Evolutionary conservation across 2,329 filamentous ascomycete genomes (phyloP), one percentile per base, ranked within the genome.

Genomic region (Botrytis cinerea): DNA sequence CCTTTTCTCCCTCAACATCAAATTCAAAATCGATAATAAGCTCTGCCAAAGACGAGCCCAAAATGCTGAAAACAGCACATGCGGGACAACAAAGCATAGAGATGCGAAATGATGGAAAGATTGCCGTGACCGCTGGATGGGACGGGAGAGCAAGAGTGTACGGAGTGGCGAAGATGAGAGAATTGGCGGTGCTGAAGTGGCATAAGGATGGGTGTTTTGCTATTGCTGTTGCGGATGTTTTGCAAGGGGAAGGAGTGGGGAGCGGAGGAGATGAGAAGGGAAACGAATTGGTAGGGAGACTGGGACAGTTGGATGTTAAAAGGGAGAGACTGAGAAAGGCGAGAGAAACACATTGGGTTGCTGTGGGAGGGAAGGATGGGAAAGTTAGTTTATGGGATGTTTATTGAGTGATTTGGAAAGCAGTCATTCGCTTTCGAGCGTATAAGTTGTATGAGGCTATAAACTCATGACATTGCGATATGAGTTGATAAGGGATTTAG

Each of bases 321-420:
- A 87, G 90, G 51, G 87, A 89, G 76, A 86, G 93, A 72, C 84
- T 89, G 35, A 84, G 84, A 51, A 90, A 89, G 78, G 91, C 92
- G 18, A 90, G 88, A 79, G 85, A 85, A 69, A 92, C 91, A 38
- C 95, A 98, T 82, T 98, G 95, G 95, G 82, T 98, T 70, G 96
- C 92, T 28, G 93, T 59, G 5, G 71, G 71, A 18, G 92, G 93
- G 72, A 99, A 98, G 82, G 96, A 98, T 84, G 96, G 95, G 28
- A 97, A 97, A 81, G 89, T 98, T 75, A 97, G 94, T 80, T 84
- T 99, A 77, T 99, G 96, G 96, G 93, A 98, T 84, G 90, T 98
- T 74, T 99, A 96, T 62, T 79, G 54, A 75, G 25, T 6, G 25
- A 5, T 10, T 61, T 0, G 59, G 20, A 61, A 18, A 25, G 22